Percentiles rank a stretch among this genome's conserved stretches.
Evolutionary conservation across 495 filamentous ascomycete species (phyloP).

Genomic region (Collariella sp.): DNA sequence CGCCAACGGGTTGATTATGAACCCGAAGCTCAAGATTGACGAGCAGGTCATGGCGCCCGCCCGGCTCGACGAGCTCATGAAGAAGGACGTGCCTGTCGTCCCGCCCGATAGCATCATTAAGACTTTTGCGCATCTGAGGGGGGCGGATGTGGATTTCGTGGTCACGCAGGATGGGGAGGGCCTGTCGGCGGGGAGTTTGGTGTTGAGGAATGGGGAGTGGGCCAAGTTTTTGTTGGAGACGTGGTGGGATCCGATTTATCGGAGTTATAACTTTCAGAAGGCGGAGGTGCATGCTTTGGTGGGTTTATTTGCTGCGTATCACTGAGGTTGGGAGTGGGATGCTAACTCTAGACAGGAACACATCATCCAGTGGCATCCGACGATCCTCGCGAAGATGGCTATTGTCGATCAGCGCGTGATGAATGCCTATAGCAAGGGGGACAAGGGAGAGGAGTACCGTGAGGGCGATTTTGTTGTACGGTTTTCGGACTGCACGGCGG

Average conservation of each 20-base stretch:
- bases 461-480: conserved; percentile 83
- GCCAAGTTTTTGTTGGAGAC: conserved; percentile 86
- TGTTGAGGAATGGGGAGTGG: conserved; percentile 82
- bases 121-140: conserved; percentile 74
- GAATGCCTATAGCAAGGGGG: conserved; percentile 56
- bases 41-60: conserved; percentile 58
- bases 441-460: conserved; percentile 48
- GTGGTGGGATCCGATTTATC: conserved; percentile 92
- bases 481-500: conserved; percentile 61
- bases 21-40: conserved; percentile 58
- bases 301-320: conserved; percentile 23
- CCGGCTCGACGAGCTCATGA: conserved; percentile 69
- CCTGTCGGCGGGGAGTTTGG: conserved; percentile 64
- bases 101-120: conserved; percentile 94
- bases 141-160: conserved; percentile 71
- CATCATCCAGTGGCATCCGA: conserved; percentile 98
- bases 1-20: conserved; percentile 81
- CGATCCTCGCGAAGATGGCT: conserved; percentile 78
- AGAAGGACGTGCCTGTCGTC: conserved; percentile 76
- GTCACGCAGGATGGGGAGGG: conserved; percentile 79
- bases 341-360: conserved; percentile 55
- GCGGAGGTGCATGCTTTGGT: conserved; percentile 90
- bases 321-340: not conserved
- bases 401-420: conserved; percentile 74
- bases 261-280: conserved; percentile 91